phyloP scores from a whole-genome alignment of 805 yeast genomes.

The Wickerhamia fluorescens region DNA sequence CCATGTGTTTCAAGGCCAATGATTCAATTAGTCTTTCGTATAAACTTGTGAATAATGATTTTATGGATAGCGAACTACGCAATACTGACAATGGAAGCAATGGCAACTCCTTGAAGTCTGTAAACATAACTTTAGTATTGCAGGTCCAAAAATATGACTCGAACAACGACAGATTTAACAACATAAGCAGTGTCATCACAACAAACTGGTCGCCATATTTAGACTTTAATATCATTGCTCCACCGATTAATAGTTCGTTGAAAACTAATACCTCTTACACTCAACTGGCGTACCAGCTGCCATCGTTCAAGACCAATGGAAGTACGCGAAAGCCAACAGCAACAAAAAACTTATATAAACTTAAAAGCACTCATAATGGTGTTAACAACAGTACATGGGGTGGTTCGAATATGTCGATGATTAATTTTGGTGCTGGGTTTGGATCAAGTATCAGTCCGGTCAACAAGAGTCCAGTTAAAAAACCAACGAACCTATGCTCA shows the following conservation, averaged over 20 bases:
- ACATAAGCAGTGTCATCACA: slow-evolving; percentile 20
- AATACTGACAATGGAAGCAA: slow-evolving; percentile 12
- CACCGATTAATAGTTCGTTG: slow-evolving; percentile 31
- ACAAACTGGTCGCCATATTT: slow-evolving; percentile 36
- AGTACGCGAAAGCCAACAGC: slow-evolving; percentile 15
- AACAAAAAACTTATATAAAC: slow-evolving; percentile 13
- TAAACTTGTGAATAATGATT: slow-evolving; percentile 25
- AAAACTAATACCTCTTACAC: slow-evolving; percentile 19
- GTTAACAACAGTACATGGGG: slow-evolving; percentile 2
- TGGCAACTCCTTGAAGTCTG: slow-evolving; percentile 16
- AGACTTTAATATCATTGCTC: slow-evolving; percentile 31
- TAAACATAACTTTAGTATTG: slow-evolving; percentile 19
- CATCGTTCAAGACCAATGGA: too few relatives aligned
- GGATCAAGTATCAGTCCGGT: neutral
- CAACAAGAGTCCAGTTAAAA: slow-evolving; percentile 6
- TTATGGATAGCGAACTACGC: slow-evolving; percentile 14
- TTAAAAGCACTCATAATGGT: slow-evolving; percentile 7
- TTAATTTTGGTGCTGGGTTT: neutral
- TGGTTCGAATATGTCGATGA: slow-evolving; percentile 2
- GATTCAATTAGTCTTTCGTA: slow-evolving; percentile 32
- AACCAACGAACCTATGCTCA: slow-evolving; percentile 12
- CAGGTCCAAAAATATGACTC: slow-evolving; percentile 15
- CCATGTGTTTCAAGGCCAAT: slow-evolving; percentile 17
- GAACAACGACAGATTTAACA: slow-evolving; percentile 4
- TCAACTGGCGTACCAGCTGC: slow-evolving; percentile 8